Evolutionary conservation across 257 asterid genomes (phyloP).

Genomic region (Plantago elongata): DNA sequence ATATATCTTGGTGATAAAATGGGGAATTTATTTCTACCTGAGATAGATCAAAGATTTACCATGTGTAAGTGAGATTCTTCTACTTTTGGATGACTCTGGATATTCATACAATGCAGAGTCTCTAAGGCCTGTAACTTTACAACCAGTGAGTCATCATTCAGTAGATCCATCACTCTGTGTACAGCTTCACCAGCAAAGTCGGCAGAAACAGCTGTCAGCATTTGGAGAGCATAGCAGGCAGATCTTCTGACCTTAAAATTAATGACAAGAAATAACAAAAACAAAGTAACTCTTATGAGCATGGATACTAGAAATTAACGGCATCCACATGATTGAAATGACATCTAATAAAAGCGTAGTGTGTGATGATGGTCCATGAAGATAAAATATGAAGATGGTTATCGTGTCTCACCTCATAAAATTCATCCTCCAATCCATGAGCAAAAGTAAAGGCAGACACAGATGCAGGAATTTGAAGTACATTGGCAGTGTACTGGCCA

Average conservation of each 20-base stretch:
- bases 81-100: slow-evolving; percentile 43
- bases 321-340: not conserved
- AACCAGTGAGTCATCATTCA: slow-evolving; percentile 64
- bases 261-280: slow-evolving; percentile 23
- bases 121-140: slow-evolving; percentile 75
- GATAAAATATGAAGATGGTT: not conserved
- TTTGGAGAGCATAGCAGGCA: slow-evolving; percentile 79
- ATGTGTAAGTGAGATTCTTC: slow-evolving; percentile 58
- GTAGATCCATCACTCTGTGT: slow-evolving; percentile 56
- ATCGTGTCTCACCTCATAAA: slow-evolving; percentile 45
- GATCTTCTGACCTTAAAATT: slow-evolving; percentile 76
- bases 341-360: slow-evolving; percentile 4
- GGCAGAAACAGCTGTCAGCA: slow-evolving; percentile 42
- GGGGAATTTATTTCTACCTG: slow-evolving; percentile 4
- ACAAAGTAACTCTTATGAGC: not conserved
- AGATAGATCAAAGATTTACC: slow-evolving; percentile 42
- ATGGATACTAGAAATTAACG: not conserved
- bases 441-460: slow-evolving; percentile 64
- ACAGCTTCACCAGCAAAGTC: slow-evolving; percentile 61
- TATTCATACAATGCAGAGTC: slow-evolving; percentile 57
- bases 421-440: slow-evolving; percentile 95
- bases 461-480: slow-evolving; percentile 57
- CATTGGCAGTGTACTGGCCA: slow-evolving; percentile 60
- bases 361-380: not conserved
- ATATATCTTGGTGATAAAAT: not conserved